These are phyloP conservation scores for Saururus chinensis DNA, from an alignment of 164 flowering plant species.

Conservation along the genomic window DNA sequence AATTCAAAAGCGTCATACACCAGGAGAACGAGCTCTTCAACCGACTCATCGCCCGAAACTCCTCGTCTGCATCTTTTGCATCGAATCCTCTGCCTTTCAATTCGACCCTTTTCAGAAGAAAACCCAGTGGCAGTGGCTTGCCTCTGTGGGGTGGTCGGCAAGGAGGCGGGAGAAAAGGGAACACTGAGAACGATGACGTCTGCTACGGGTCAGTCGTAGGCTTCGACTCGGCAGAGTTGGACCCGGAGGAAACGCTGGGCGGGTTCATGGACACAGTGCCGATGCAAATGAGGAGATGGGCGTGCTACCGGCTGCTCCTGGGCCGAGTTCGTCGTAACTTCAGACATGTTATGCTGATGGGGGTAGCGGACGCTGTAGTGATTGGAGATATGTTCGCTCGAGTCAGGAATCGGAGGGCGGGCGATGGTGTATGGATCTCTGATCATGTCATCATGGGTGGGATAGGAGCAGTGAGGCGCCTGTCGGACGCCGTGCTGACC, in stretches of 20 bases:
- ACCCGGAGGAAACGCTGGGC: constrained; percentile 71
- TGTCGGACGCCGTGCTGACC: constrained; percentile 43
- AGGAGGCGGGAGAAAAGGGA: constrained; percentile 8
- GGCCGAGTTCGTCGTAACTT: constrained; percentile 64
- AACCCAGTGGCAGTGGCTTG: constrained; percentile 4
- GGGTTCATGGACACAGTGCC: constrained; percentile 68
- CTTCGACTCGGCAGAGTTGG: constrained; percentile 61
- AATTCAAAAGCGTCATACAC: constrained; percentile 21
- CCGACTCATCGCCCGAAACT: constrained; percentile 22
- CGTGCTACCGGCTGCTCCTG: constrained; percentile 76
- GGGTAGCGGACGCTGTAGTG: constrained; percentile 31
- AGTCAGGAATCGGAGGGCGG: constrained; percentile 31
- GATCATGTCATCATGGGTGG: constrained; percentile 52
- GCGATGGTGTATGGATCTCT: constrained; percentile 31
- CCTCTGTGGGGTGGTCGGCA: constrained; percentile 46
- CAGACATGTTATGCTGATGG: constrained; percentile 59
- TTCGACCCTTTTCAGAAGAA: constrained; percentile 17
- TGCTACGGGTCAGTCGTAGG: constrained; percentile 80
- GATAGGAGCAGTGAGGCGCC: constrained; percentile 46
- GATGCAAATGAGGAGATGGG: constrained; percentile 68
- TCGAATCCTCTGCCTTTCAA: constrained; percentile 18
- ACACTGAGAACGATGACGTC: constrained; percentile 4
- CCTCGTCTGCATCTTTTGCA: not conserved
- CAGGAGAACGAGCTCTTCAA: constrained; percentile 55
- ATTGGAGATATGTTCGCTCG: constrained; percentile 53